Base-by-base conservation (phyloP, 2,329 filamentous ascomycete species). In the Ophiostoma montium region DNA sequence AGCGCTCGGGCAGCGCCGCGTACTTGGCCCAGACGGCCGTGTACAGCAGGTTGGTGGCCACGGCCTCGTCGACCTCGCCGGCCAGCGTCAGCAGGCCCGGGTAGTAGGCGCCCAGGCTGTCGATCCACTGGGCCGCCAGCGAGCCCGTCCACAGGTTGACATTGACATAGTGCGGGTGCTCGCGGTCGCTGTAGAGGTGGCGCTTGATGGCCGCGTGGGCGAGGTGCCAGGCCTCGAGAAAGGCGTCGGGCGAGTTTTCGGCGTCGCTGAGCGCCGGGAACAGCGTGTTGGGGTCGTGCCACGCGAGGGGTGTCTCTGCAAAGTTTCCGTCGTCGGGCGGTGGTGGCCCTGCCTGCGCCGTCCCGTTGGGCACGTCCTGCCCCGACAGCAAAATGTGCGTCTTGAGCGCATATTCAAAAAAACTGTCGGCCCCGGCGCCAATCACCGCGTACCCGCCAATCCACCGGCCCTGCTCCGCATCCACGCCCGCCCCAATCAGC, bases 381-480 rank as follows among this genome's bases (percentile, higher is more conserved):
- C 86, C 86, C 2, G 90, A 95, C 19, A 96, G 76, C 21, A 98
- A 67, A 52, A 98, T 85, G 61, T 95, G 82, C 16, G 88, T 88
- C 66, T 98, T 98, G 59, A 96, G 75, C 3, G 92, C 89, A 65
- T 98, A 98, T 66, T 98, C 92, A 60, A 95, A 96, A 67, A 98
- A 98, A 66, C 89, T 95, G 67, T 98, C 92, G 59, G 95, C 87
- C 35, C 92, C 92, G 8, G 92, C 92, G 46, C 92, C 92, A 57
- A 98, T 94, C 30, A 92, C 90, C n/a, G 90, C 82, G 62, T 86
- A 89, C 2, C 85, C 76, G 9, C 84, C 84, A 32, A 92, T 82
- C 92, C 92, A 98, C 56, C 84, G 74, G 0, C 90, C 92, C 27
- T 80, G 84, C 61, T 96, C 90, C 1, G 88, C 86, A 66, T 70